phyloP scores from a whole-genome alignment of 2,329 filamentous ascomycete genomes.

The Pseudogymnoascus sp. region DNA sequence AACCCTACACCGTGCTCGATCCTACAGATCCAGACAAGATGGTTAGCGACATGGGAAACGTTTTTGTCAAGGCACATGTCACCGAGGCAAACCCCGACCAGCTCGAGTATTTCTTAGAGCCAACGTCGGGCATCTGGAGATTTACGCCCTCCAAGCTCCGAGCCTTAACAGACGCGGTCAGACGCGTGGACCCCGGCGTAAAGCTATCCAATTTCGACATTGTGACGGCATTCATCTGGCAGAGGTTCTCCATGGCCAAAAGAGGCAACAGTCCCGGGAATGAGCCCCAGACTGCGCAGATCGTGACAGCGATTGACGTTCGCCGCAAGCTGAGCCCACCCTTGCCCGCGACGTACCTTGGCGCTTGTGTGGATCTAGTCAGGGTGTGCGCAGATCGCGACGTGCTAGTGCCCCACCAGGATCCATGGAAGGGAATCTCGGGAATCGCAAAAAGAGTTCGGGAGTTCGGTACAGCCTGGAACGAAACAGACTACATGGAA shows the following conservation, averaged over 20 bases:
- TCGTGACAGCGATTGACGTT: background rate
- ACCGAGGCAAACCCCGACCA: constrained; percentile 4
- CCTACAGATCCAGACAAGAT: constrained; percentile 6
- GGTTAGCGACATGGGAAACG: background rate
- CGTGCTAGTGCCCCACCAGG: background rate
- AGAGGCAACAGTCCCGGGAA: background rate
- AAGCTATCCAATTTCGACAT: background rate
- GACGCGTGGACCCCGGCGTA: background rate
- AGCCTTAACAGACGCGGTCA: background rate
- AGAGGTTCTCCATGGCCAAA: background rate
- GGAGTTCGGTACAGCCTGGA: background rate
- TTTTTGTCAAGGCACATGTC: constrained; percentile 8
- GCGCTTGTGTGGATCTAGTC: constrained; percentile 8
- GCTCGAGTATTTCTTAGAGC: constrained; percentile 1
- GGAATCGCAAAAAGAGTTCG: constrained; percentile 1
- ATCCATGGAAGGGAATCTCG: background rate
- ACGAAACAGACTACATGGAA: background rate
- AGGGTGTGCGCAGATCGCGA: background rate
- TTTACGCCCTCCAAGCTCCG: constrained; percentile 6
- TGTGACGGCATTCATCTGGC: constrained; percentile 8
- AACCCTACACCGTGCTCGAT: background rate
- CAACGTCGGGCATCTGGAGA: background rate
- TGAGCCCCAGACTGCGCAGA: background rate
- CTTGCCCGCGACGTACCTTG: background rate
- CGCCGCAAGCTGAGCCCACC: background rate